Evolutionary conservation across 306 rosid species (phyloP).

Genomic region (Vigna reflexopilosa): DNA sequence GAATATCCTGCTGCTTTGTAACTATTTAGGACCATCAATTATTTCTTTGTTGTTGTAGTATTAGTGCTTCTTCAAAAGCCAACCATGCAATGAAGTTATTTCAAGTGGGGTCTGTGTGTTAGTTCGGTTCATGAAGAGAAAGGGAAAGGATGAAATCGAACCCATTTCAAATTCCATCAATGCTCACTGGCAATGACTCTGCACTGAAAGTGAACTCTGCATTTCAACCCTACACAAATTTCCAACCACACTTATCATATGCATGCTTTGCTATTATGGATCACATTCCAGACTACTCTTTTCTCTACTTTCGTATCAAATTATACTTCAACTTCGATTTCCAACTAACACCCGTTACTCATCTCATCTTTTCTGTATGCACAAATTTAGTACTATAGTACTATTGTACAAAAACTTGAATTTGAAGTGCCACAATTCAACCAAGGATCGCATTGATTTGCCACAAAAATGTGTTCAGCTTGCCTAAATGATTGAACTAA

Average conservation of each 20-base stretch:
- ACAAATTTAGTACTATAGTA: background rate
- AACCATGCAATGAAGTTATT: slow-evolving; percentile 1
- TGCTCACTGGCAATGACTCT: slow-evolving; percentile 14
- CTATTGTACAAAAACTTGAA: slow-evolving; percentile 2
- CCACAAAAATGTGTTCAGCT: background rate
- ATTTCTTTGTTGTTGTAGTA: background rate
- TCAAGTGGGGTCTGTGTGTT: slow-evolving; percentile 37
- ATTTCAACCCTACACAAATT: slow-evolving; percentile 18
- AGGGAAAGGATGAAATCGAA: slow-evolving; percentile 14
- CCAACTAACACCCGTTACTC: background rate
- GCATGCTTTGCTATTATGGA: background rate
- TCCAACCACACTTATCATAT: slow-evolving; percentile 3
- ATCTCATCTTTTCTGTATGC: background rate
- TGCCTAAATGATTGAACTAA: background rate
- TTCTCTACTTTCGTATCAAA: too few species aligned
- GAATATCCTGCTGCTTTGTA: background rate
- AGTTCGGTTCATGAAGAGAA: slow-evolving; percentile 20
- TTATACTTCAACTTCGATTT: too few species aligned
- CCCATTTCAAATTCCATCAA: slow-evolving; percentile 16
- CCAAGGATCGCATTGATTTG: background rate
- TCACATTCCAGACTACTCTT: too few species aligned
- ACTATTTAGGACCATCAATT: background rate
- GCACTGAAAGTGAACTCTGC: slow-evolving; percentile 27
- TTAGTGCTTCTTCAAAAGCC: slow-evolving; percentile 3
- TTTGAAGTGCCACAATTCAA: background rate